These are phyloP conservation scores for Neurospora sp. DNA, from an alignment of 495 filamentous ascomycete genomes.

Conservation along the genomic window DNA sequence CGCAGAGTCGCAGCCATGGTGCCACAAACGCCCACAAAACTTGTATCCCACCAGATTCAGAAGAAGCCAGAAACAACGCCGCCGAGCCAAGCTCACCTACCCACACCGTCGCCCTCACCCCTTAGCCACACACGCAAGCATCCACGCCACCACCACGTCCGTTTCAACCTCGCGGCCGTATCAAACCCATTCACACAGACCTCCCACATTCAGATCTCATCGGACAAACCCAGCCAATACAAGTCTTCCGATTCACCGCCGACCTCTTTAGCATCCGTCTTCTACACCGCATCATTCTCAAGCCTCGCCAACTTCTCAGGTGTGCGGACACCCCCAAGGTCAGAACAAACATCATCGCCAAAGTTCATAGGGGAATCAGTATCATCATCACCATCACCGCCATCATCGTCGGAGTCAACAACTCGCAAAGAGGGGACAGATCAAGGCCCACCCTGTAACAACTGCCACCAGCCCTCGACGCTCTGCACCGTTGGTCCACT, in stretches of 20 bases:
- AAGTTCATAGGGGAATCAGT: not conserved
- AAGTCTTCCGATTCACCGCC: not conserved
- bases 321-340: not conserved
- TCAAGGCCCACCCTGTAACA: not conserved
- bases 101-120: not conserved
- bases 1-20: not conserved
- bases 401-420: not conserved
- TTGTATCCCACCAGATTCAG: not conserved
- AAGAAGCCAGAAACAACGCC: not conserved
- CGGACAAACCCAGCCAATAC: not conserved
- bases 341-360: not conserved
- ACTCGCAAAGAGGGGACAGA: not conserved
- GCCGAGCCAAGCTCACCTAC: not conserved
- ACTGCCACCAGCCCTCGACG: not conserved
- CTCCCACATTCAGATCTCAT: not conserved
- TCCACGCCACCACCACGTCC: not conserved
- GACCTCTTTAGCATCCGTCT: not conserved
- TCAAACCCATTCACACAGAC: not conserved
- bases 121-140: not conserved
- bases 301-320: not conserved
- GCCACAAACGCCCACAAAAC: not conserved
- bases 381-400: not conserved
- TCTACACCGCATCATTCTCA: not conserved
- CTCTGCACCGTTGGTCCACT: not conserved
- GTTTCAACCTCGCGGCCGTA: not conserved